Base-by-base conservation (phyloP, 495 filamentous ascomycete genomes). In the Neurospora sp. region DNA sequence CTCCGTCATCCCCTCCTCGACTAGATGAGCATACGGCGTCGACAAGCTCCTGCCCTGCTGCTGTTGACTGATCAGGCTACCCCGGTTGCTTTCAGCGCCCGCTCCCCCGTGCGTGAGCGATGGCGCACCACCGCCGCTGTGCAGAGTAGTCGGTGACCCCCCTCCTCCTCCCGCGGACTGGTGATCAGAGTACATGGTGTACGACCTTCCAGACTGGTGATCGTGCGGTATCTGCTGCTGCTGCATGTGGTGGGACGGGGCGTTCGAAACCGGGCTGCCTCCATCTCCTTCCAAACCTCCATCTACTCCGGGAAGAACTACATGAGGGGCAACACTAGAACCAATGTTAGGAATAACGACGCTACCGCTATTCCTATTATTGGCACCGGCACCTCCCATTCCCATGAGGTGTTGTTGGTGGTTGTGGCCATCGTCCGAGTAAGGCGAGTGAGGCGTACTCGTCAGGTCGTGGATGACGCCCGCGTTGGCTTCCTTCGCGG, bases 1-100 rank as follows among this genome's bases (percentile, higher is more conserved):
- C 37, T 80, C 81, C 69, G 84, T 86, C 84, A 86, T 86, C 70
- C 83, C 84, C 45, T 85, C 84, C 73, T 86, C 84, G 37, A 86
- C 81, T 53, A 86, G 72, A 45, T 86, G 84, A 38, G 83, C 82
- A 69, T 83, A 85, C 9, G 76, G 79, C 70, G 79, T 73, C 69
- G 70, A 38, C 71, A 79, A 69, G 48, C 73, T 75, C 17, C 74
- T 5, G 73, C 74, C 61, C 71, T 69, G 70, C 42, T 69, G 65
- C 31, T 72, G 68, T 44, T 75, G n/a, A 44, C 70, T 40, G 69
- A 41, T 31, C 70, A 35, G 16, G 59, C 10, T 20, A 17, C 39
- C 8, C 20, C 48, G 69, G 31, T 74, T 71, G 65, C 48, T 59
- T 2, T 69, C 75, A 4, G n/a, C 70, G 12, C 74, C 4, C 9